These are phyloP conservation scores for Penicillium sp. DNA, from an alignment of 2,329 filamentous ascomycete species.

Conservation along the genomic window DNA sequence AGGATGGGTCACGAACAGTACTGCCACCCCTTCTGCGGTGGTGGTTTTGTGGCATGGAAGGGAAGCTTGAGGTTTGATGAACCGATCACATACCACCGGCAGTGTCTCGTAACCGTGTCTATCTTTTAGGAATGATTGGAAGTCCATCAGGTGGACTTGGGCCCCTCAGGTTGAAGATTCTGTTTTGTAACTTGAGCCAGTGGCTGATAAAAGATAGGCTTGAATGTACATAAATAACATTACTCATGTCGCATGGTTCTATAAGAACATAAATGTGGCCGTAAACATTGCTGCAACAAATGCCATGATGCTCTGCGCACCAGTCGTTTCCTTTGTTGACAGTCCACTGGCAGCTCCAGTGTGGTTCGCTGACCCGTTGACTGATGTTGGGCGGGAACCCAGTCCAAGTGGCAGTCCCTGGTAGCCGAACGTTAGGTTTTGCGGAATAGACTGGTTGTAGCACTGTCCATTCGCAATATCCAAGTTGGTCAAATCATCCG, in stretches of 20 bases:
- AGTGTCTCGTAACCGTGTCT: no score
- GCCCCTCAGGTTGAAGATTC: no score
- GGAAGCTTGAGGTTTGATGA: no score
- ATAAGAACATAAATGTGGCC: background rate
- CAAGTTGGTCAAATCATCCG: slow-evolving; percentile 62
- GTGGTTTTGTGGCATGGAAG: no score
- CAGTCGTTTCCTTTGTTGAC: background rate
- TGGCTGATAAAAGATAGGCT: no score
- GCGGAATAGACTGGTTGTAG: slow-evolving; percentile 58
- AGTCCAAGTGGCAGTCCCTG: slow-evolving; percentile 46
- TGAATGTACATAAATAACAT: background rate
- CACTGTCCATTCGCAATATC: slow-evolving; percentile 66
- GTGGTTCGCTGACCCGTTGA: slow-evolving; percentile 7
- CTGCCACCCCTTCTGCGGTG: no score
- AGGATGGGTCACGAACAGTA: no score
- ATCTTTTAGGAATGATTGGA: no score
- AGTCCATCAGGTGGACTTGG: no score
- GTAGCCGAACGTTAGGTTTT: slow-evolving; percentile 66
- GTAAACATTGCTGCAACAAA: background rate
- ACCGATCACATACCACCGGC: no score
- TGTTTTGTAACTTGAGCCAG: no score
- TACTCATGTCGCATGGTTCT: background rate
- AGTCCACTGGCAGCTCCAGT: slow-evolving; percentile 10
- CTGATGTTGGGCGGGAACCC: background rate
- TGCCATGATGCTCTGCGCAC: background rate